Evolutionary conservation across 768 basidiomycete species (phyloP), one percentile per base, ranked within the genome.

Genomic region (Tricholoma bakamatsutake): DNA sequence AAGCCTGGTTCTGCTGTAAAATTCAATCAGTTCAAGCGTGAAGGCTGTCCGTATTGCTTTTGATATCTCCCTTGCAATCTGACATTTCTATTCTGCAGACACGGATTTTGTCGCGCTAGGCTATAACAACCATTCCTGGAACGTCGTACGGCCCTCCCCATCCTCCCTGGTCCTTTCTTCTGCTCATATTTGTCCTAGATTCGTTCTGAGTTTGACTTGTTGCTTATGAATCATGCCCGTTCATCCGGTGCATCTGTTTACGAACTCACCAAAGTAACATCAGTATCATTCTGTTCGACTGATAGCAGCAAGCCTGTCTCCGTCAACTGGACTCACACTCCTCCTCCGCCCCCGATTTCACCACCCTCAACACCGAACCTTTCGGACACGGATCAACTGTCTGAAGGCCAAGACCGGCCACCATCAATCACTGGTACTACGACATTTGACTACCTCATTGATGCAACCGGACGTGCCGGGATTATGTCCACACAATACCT

Each of bases 381-480:
- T 21, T 67, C 67, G 9, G 68, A 59, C 54, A 50, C 62, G 55
- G 37, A 54, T 58, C n/a, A 53, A 37, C 55, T 42, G 54, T 40
- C 50, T 37, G 48, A 40, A 49, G 60, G 54, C 54, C 40, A 55
- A 33, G 28, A 53, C 18, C 34, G 62, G 12, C 48, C 66, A 1
- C 42, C 52, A 3, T 52, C 58, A 7, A 60, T 74, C 34, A 73
- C 71, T 8, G 80, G 84, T 9, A 75, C 74, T 27, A 87, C 84
- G 13, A 73, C 74, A 1, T 91, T 90, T 55, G 79, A 81, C 43
- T 82, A 84, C 61, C 66, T 91, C 24, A 77, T 90, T 18, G 88
- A 91, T 64, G 88, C 88, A 7, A 83, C 83, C 12, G 88, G 88
- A 39, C 80, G 88, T n/a, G 73, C 79, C 1, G 88, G 88, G 0